Base-by-base conservation (phyloP, 2,329 filamentous ascomycete genomes). In the Fusarium sp. region DNA sequence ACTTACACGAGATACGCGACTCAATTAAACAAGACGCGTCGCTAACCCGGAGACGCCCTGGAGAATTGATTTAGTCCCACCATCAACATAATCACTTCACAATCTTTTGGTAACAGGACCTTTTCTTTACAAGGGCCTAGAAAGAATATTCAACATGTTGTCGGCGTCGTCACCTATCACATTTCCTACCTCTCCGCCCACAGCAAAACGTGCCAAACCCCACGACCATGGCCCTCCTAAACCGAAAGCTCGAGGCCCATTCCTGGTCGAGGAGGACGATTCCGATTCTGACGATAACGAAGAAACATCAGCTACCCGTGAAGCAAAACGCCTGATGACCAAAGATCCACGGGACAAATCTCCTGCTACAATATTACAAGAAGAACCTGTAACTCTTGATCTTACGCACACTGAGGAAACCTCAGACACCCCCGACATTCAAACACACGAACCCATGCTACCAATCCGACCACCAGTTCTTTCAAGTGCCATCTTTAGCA, bases 161-260 rank as follows among this genome's bases (percentile, higher is more conserved):
- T 81, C 84, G 36, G 81, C 85, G 38, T 89, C 89, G 8, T 89
- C 89, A 15, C 86, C 88, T 4, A 77, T 88, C 20, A 73, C 81
- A 24, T 87, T 87, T 60, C 86, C 87, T 4, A 77, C 81, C 71
- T 86, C 86, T 23, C 69, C 77, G 36, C 77, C 77, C 39, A 73
- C 71, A 4, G 59, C 74, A 28, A 81, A 81, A 65, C 78, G 79
- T 62, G 64, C 77, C 47, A 73, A 73, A 65, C 76, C 76, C 44
- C 79, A 81, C 66, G 63, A 74, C 67, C 51, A 77, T 73, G 72
- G 74, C 44, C 67, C 65, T 70, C 64, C 78, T 69, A 72, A 79
- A 70, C 52, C 79, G 17, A 78, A 76, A 61, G 67, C 75, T 62
- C 69, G 78, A 67, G 47, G 81, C 68, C 76, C 82, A 8, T 82